These are phyloP conservation scores for Cylindrotheca fusiformis DNA, from an alignment of 108 stramenopile genomes.

Conservation along the genomic window DNA sequence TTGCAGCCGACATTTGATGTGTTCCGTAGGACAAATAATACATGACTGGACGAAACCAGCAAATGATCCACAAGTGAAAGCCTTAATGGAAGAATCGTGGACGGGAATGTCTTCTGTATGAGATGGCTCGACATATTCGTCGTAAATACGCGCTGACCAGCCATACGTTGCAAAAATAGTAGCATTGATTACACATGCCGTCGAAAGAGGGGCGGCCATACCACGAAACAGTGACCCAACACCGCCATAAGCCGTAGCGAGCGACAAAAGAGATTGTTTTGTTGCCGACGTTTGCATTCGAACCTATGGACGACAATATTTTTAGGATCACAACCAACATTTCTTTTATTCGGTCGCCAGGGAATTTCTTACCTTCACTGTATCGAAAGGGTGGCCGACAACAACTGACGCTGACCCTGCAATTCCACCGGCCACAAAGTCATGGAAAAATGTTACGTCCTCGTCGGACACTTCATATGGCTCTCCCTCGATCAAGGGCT, in stretches of 20 bases:
- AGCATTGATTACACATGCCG: conserved; percentile 85
- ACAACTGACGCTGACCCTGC: conserved; percentile 82
- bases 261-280: conserved; percentile 1
- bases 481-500: neutral
- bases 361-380: conserved; percentile 67
- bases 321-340: neutral
- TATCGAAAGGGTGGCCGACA: conserved; percentile 93
- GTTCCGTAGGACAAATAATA: conserved; percentile 86
- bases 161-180: conserved; percentile 88
- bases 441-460: conserved; percentile 70
- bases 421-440: conserved; percentile 80
- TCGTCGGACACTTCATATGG: conserved; percentile 21
- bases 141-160: conserved; percentile 64
- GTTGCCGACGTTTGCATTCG: conserved; percentile 32
- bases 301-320: conserved; percentile 10
- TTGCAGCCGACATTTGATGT: conserved; percentile 92
- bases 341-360: too few species aligned
- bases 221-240: conserved; percentile 85
- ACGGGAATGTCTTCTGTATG: neutral
- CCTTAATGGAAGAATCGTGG: conserved; percentile 21
- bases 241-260: conserved; percentile 36
- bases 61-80: conserved; percentile 78
- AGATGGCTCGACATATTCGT: conserved; percentile 28
- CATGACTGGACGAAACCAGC: conserved; percentile 85
- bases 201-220: conserved; percentile 75